Evolutionary conservation across 2,329 filamentous ascomycete species (phyloP), one percentile per base, ranked within the genome.

Genomic region (Byssochlamys sp.): DNA sequence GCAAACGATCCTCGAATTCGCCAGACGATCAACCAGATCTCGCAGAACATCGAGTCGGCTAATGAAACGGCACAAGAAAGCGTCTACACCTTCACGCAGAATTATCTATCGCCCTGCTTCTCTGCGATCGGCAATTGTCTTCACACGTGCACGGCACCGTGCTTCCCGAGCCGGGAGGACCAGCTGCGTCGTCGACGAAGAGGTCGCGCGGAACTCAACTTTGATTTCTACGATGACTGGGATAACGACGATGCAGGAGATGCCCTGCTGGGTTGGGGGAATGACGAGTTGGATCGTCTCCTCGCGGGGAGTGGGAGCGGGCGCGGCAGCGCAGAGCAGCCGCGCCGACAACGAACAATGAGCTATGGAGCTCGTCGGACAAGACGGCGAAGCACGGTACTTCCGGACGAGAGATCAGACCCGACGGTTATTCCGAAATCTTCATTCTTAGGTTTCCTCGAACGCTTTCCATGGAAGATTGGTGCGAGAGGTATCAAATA

Each of bases 141-240:
- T 61, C 83, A 88, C 59, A 72, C 77, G 53, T 87, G 87, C 70
- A 91, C 90, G 64, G 85, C 86, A 51, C 79, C 84, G 11, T 83
- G 90, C 61, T 69, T 77, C 35, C 87, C 89, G 56, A 84, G 84
- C 67, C 83, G 84, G 56, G 88, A 91, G 64, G 89, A 92, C 69
- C 85, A 88, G 58, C 77, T 84, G 53, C 84, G 89, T 29, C 84
- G 89, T 57, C 79, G 86, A 60, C 85, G 90, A 66, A 82, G 87
- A 35, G 75, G 74, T 19, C 74, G 79, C 55, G 88, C 91, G 28
- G 91, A 96, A 73, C 84, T 88, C 66, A 91, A 84, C 67, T 97
- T 97, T 70, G 92, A 96, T 72, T 97, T 97, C 71, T 97, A 97
- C 76, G 92, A 96, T 73, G 92, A 96, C 73, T 97, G 92, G 92